Conservation (phyloP, 352 stramenopile species). For the Globisporangium parvum region DNA sequence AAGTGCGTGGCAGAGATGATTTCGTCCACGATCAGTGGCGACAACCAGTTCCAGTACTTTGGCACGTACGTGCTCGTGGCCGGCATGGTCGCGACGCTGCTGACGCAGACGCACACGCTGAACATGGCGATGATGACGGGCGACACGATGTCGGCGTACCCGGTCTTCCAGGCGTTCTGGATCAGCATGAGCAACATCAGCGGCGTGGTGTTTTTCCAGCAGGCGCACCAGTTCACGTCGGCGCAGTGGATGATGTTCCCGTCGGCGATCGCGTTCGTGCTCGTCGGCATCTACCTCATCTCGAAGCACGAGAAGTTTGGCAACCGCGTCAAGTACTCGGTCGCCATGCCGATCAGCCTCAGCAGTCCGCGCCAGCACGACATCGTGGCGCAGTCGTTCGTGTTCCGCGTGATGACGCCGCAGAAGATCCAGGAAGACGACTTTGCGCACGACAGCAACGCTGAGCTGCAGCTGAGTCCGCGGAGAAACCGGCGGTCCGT, state of each 20-base stretch:
- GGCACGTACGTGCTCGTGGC: slow-evolving; percentile 76
- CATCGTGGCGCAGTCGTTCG: slow-evolving; percentile 86
- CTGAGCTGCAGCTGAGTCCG: slow-evolving; percentile 18
- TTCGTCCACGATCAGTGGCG: slow-evolving; percentile 65
- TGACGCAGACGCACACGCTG: slow-evolving; percentile 82
- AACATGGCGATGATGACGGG: slow-evolving; percentile 83
- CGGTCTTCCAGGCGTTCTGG: slow-evolving; percentile 86
- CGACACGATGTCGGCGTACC: slow-evolving; percentile 83
- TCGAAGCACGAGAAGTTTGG: slow-evolving; percentile 88
- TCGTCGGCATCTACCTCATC: slow-evolving; percentile 70
- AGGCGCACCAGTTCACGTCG: slow-evolving; percentile 73
- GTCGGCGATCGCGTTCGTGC: slow-evolving; percentile 57
- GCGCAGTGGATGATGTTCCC: slow-evolving; percentile 85
- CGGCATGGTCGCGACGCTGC: slow-evolving; percentile 64
- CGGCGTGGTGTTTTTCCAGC: slow-evolving; percentile 85
- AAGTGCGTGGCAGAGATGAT: slow-evolving; percentile 86
- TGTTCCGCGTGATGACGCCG: slow-evolving; percentile 79
- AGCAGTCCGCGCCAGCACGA: slow-evolving; percentile 80
- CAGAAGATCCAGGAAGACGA: slow-evolving; percentile 66
- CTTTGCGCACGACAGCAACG: slow-evolving; percentile 32
- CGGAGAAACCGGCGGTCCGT: slow-evolving; percentile 20
- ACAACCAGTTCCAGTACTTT: slow-evolving; percentile 86
- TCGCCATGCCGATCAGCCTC: slow-evolving; percentile 84
- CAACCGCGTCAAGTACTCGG: slow-evolving; percentile 85
- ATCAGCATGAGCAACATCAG: slow-evolving; percentile 87